Base-by-base conservation (phyloP, 2,329 filamentous ascomycete species). In the Ilyonectria destructans region DNA sequence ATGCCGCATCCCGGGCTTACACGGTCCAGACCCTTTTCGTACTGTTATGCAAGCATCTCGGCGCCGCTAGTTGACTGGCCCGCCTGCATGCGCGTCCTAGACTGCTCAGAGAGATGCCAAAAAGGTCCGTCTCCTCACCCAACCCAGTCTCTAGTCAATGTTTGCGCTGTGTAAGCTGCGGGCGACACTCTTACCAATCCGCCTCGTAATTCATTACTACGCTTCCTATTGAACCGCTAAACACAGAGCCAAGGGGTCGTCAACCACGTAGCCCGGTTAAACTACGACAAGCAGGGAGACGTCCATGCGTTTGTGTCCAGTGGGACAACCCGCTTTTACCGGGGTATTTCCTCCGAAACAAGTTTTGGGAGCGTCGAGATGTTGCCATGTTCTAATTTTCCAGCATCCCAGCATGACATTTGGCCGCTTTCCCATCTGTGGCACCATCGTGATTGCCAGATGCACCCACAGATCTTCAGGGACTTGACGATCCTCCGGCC, bases 311-410 rank as follows among this genome's bases (percentile, higher is more conserved):
- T 52, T 57, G 58, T 62, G 19, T 46, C 17, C 56, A 49, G n/a
- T 35, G 51, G 19, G 15, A 35, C 51, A 58, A 57, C 71, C 72
- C 68, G 72, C 72, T 74, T 74, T 74, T 73, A 62, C 56, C 71
- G 69, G 72, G 71, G 65, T 26, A 40, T 68, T 71, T 69, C 35
- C 71, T 73, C 72, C 72, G 64, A 48, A n/a, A 26, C 5, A 33
- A 23, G 26, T 29, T 54, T 62, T 17, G 26, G 37, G 56, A 56
- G 59, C 51, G 37, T 15, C 54, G 48, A 12, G 48, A 49, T 21
- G 9, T 37, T 51, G 23, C 33, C 54, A 58, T 19, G 23, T 35
- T 33, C 17, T 46, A 40, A 13, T 46, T 31, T 29, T 21, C 40
- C n/a, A 21, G 48, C 10, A 61, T 19, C 17, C 17, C 40, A 61